Percentiles rank a stretch among this genome's conserved stretches.
Evolutionary conservation across 2,329 filamentous ascomycete genomes (phyloP).

Genomic region (Zasmidium angulare): DNA sequence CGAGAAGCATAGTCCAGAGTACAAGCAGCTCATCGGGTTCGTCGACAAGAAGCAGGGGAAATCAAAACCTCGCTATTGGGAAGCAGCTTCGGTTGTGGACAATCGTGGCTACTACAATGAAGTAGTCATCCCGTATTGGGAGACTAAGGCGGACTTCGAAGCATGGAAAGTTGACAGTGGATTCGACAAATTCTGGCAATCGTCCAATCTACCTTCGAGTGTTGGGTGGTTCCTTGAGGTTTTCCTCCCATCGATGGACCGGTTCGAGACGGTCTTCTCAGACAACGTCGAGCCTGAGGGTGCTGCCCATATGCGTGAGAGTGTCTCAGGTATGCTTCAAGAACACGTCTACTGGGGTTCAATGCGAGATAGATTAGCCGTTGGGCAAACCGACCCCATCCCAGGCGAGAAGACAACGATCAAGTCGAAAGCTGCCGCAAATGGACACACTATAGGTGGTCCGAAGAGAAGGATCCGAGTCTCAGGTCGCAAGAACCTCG

Average conservation of each 20-base stretch:
- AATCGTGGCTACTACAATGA: conserved; percentile 37
- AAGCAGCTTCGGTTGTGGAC: conserved; percentile 37
- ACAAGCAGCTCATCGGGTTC: conserved; percentile 17
- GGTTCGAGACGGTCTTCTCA: conserved; percentile 47
- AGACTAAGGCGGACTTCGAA: conserved; percentile 29
- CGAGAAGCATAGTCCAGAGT: conserved; percentile 4
- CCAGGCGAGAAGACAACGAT: conserved; percentile 33
- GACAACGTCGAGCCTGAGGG: conserved; percentile 41
- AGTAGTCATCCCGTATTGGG: conserved; percentile 43
- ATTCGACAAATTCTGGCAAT: conserved; percentile 41
- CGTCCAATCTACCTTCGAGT: conserved; percentile 28
- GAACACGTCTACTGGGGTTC: conserved; percentile 51
- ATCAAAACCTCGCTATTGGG: conserved; percentile 31
- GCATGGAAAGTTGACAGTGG: conserved; percentile 38
- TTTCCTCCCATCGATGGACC: conserved; percentile 43
- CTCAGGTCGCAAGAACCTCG: conserved; percentile 41
- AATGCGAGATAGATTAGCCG: conserved; percentile 46
- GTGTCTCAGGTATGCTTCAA: conserved; percentile 39
- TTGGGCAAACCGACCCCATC: conserved; percentile 33
- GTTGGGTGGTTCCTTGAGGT: conserved; percentile 47
- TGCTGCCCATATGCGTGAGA: conserved; percentile 42
- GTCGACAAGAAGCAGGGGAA: conserved; percentile 22
- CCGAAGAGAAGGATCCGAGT: conserved; percentile 32
- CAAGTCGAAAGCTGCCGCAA: conserved; percentile 21
- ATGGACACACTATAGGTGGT: not conserved